A percentile compares a stretch with the other conserved stretches of the same genome.
These are phyloP conservation scores for Mentha longifolia DNA, from an alignment of 257 asterid species.

Conservation along the genomic window DNA sequence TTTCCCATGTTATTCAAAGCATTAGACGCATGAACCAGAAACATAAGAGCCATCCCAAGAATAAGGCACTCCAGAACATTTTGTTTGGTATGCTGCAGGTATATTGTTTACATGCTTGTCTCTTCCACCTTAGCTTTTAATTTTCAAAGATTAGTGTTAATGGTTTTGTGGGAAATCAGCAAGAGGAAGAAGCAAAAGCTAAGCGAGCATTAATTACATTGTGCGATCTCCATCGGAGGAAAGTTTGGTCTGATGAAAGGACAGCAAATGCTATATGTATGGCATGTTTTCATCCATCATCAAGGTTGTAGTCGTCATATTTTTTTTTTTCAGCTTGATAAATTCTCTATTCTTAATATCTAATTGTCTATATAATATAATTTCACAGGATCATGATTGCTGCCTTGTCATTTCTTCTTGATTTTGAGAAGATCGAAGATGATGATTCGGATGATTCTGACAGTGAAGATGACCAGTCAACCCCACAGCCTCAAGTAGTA, in stretches of 20 bases:
- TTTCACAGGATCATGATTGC: conserved; percentile 90
- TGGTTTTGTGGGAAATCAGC: conserved; percentile 48
- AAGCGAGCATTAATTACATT: conserved; percentile 76
- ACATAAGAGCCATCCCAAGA: conserved; percentile 83
- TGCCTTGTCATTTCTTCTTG: conserved; percentile 87
- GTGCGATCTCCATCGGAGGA: conserved; percentile 85
- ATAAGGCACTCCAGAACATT: conserved; percentile 75
- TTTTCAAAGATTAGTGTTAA: conserved; percentile 24
- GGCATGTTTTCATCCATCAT: conserved; percentile 83
- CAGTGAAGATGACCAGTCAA: conserved; percentile 64
- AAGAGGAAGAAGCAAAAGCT: conserved; percentile 88
- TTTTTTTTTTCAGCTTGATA: neutral
- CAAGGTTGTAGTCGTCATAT: conserved; percentile 47
- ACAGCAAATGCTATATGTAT: conserved; percentile 90
- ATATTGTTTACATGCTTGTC: conserved; percentile 24
- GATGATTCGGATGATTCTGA: conserved; percentile 77
- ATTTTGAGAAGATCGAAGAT: conserved; percentile 82
- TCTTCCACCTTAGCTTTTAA: conserved; percentile 11
- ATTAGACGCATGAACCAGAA: conserved; percentile 81
- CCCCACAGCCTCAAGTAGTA: conserved; percentile 60
- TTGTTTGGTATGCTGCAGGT: conserved; percentile 87
- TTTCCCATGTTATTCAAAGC: conserved; percentile 71
- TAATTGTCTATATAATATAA: conserved; percentile 26
- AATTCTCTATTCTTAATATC: conserved; percentile 14
- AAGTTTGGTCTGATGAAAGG: conserved; percentile 89